These are phyloP conservation scores for Diplodia sapinea DNA, from an alignment of 2,329 filamentous ascomycete genomes.

Conservation along the genomic window DNA sequence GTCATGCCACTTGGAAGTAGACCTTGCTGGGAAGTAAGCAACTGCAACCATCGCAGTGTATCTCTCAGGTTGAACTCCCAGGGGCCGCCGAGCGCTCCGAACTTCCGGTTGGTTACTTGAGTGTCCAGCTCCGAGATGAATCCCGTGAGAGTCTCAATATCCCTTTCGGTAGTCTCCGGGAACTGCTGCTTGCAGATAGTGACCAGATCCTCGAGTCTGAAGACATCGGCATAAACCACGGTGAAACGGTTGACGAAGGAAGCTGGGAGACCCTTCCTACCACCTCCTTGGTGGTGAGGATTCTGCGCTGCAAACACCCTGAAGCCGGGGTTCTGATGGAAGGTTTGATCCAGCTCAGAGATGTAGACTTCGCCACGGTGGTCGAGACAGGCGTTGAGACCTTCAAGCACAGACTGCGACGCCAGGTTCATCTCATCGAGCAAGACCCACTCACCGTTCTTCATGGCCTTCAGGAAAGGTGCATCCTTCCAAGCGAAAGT, in stretches of 20 bases:
- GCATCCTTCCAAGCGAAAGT: constrained; percentile 96
- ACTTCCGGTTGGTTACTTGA: constrained; percentile 64
- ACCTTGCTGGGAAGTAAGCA: constrained; percentile 67
- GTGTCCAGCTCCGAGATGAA: constrained; percentile 84
- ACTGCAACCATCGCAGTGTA: constrained; percentile 82
- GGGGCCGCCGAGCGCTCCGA: constrained; percentile 70
- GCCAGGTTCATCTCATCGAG: constrained; percentile 99
- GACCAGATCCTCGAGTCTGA: constrained; percentile 78
- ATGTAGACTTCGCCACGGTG: constrained; percentile 96
- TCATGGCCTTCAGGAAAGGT: constrained; percentile 95
- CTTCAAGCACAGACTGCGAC: constrained; percentile 94
- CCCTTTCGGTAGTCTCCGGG: constrained; percentile 63
- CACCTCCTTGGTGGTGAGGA: constrained; percentile 94
- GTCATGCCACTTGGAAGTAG: constrained; percentile 66
- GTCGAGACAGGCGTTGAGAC: constrained; percentile 93
- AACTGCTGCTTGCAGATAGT: constrained; percentile 82
- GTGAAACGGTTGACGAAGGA: constrained; percentile 99
- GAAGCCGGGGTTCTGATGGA: constrained; percentile 86
- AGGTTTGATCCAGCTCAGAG: constrained; percentile 92
- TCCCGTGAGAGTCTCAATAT: constrained; percentile 71
- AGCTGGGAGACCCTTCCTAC: constrained; percentile 88
- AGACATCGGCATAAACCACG: constrained; percentile 94
- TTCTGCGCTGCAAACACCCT: constrained; percentile 97
- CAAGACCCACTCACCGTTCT: constrained; percentile 93
- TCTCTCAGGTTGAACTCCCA: constrained; percentile 98